Percentiles rank a stretch among this genome's conserved stretches.
Evolutionary conservation across 768 basidiomycete genomes (phyloP).

Genomic region (Termitomyces sp.): DNA sequence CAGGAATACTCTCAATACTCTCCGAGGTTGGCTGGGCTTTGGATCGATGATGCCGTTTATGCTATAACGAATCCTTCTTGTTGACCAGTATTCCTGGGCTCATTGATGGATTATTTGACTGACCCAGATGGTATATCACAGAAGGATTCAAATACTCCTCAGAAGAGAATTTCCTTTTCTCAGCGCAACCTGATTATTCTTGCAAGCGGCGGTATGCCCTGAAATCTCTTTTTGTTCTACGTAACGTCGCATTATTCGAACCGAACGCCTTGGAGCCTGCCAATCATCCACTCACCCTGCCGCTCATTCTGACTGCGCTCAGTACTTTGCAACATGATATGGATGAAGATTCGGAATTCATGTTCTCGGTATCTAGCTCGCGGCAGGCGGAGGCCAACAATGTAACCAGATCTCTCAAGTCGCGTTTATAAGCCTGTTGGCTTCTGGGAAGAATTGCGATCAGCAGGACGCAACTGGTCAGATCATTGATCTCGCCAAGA

Average conservation of each 20-base stretch:
- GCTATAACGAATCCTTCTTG: too few relatives aligned
- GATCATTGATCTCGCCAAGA: too few relatives aligned
- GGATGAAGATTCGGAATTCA: constrained; percentile 69
- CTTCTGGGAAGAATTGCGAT: too few relatives aligned
- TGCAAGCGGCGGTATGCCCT: constrained; percentile 69
- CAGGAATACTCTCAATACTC: constrained; percentile 74
- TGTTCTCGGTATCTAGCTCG: constrained; percentile 38
- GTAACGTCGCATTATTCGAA: too few relatives aligned
- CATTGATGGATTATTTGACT: too few relatives aligned
- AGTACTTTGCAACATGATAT: too few relatives aligned
- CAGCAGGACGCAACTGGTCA: too few relatives aligned
- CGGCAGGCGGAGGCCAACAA: constrained; percentile 38
- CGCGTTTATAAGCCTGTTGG: constrained; percentile 41
- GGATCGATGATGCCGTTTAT: too few relatives aligned
- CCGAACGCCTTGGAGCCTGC: constrained; percentile 59
- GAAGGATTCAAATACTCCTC: too few relatives aligned
- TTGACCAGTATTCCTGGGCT: too few relatives aligned
- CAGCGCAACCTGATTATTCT: constrained; percentile 41
- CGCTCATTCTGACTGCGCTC: too few relatives aligned
- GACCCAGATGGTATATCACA: too few relatives aligned
- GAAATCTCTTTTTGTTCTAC: constrained; percentile 81
- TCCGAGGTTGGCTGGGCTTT: constrained; percentile 78
- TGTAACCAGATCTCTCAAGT: constrained; percentile 42
- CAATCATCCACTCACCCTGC: constrained; percentile 52
- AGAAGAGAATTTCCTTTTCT: constrained; percentile 46